Evolutionary conservation across 164 flowering plant species (phyloP).

Genomic region (Nymphaea colorata): DNA sequence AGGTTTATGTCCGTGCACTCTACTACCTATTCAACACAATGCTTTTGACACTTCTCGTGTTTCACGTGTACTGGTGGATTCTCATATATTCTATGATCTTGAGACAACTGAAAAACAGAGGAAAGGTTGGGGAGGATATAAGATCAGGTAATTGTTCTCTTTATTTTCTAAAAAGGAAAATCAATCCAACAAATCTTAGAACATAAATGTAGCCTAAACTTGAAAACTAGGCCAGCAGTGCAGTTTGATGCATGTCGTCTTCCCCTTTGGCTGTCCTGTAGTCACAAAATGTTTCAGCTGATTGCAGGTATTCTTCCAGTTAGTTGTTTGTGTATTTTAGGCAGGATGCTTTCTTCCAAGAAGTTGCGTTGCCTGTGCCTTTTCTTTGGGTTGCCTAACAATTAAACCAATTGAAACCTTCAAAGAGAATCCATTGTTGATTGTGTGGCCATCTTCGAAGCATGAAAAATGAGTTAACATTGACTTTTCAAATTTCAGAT

Average conservation of each 20-base stretch:
- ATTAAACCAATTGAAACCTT: background rate
- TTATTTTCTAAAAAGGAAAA: background rate
- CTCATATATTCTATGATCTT: constrained; percentile 72
- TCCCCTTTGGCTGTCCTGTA: background rate
- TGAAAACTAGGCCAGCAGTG: background rate
- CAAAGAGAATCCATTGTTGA: no score
- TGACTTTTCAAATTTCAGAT: background rate
- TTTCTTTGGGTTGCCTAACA: background rate
- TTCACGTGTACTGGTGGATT: constrained; percentile 95
- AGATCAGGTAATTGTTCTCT: constrained; percentile 56
- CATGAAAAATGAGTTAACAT: background rate
- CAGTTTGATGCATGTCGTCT: background rate
- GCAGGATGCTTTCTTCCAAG: no score
- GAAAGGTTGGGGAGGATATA: constrained; percentile 90
- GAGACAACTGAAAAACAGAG: constrained; percentile 71
- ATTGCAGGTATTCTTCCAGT: background rate
- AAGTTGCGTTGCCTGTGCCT: no score
- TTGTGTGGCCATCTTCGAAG: no score
- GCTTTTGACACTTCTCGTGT: constrained; percentile 62
- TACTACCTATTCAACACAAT: constrained; percentile 79
- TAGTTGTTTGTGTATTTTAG: no score
- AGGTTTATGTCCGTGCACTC: constrained; percentile 16
- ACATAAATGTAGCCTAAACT: background rate
- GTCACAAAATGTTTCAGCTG: background rate
- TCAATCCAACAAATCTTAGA: background rate